A percentile compares a stretch with the other conserved stretches of the same genome.
Evolutionary conservation across 306 rosid species (phyloP).

Genomic region (Glycine tomentella): DNA sequence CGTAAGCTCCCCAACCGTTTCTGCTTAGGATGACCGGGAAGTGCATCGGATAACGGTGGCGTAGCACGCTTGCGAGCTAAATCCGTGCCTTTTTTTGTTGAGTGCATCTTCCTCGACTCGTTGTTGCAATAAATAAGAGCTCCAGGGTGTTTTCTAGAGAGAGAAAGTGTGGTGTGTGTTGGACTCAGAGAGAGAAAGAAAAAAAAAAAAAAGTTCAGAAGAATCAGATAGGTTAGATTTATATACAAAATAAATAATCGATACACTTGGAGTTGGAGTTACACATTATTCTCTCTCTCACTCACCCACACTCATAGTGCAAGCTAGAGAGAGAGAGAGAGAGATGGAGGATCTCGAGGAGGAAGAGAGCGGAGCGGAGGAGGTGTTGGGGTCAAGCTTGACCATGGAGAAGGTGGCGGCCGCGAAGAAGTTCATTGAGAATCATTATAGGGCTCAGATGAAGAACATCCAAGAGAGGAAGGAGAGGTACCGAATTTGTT

Average conservation of each 20-base stretch:
- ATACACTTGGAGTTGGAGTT: conserved; percentile 47
- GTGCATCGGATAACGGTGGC: conserved; percentile 44
- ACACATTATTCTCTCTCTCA: conserved; percentile 44
- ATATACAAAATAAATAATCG: conserved; percentile 36
- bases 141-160: conserved; percentile 57
- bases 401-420: conserved; percentile 99
- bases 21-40: background rate
- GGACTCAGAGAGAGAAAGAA: conserved; percentile 31
- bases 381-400: conserved; percentile 83
- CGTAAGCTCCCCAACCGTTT: background rate
- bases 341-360: conserved; percentile 85
- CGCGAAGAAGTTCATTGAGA: conserved; percentile 96
- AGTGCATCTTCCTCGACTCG: conserved; percentile 47
- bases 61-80: background rate
- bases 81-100: conserved; percentile 23
- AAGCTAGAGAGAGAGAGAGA: conserved; percentile 14
- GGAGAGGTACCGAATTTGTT: conserved; percentile 68
- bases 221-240: conserved; percentile 48
- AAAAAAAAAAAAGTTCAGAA: conserved; percentile 41
- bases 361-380: conserved; percentile 61
- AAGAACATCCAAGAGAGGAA: conserved; percentile 94
- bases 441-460: conserved; percentile 97
- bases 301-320: conserved; percentile 48
- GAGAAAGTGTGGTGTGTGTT: conserved; percentile 49
- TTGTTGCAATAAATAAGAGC: conserved; percentile 62